Conservation (phyloP, 768 basidiomycete genomes). For the Boletus tomentosulus region DNA sequence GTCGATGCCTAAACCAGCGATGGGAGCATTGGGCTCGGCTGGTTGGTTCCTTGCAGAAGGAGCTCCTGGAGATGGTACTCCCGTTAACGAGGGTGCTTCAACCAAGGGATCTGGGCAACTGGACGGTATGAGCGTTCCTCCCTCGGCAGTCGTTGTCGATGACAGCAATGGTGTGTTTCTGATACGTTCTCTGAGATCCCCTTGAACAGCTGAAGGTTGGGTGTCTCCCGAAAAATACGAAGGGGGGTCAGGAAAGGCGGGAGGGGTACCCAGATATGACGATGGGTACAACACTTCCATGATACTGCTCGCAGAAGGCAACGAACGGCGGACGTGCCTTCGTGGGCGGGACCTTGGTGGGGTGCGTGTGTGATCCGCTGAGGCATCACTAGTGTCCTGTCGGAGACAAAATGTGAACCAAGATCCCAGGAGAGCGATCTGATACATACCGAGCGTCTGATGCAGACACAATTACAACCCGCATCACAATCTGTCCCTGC, state of each 20-base stretch:
- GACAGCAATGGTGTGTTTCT: background rate
- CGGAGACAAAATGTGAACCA: constrained; percentile 3
- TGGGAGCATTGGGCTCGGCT: background rate
- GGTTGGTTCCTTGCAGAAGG: background rate
- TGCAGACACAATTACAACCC: constrained; percentile 11
- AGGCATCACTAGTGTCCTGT: constrained; percentile 6
- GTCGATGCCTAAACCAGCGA: constrained; percentile 4
- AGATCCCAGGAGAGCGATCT: background rate
- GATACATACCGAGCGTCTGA: constrained; percentile 2
- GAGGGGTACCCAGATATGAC: constrained; percentile 12
- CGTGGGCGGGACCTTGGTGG: constrained; percentile 4
- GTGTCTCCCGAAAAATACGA: constrained; percentile 11
- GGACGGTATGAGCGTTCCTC: background rate
- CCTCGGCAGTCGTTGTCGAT: background rate
- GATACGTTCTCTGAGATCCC: background rate
- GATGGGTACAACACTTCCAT: constrained; percentile 24
- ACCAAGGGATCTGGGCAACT: background rate
- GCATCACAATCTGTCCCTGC: constrained; percentile 2
- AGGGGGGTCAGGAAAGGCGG: constrained; percentile 16
- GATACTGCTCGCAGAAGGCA: constrained; percentile 21
- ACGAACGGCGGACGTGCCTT: constrained; percentile 1
- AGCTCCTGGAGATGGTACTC: constrained; percentile 8
- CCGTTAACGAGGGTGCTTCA: constrained; percentile 10
- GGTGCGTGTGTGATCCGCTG: background rate
- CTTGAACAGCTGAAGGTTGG: background rate